These are phyloP conservation scores for Ganoderma boninense DNA, from an alignment of 1,284 basidiomycete species.

Conservation along the genomic window DNA sequence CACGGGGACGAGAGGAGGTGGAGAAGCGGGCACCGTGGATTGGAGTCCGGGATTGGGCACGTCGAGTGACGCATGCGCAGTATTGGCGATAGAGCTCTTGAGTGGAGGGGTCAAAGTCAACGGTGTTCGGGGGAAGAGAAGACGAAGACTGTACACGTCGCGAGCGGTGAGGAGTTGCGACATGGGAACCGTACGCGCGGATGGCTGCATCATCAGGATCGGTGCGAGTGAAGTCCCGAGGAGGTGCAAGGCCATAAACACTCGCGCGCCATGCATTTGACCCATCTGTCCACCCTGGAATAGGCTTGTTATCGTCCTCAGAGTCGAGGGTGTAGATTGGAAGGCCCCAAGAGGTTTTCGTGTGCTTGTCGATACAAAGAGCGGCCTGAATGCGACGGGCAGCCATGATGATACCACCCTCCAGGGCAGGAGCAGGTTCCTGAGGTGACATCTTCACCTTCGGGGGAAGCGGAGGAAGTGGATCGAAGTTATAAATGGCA, in stretches of 20 bases:
- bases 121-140: slow-evolving; percentile 25
- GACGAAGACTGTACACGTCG: slow-evolving; percentile 51
- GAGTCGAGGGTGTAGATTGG: slow-evolving; percentile 32
- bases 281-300: slow-evolving; percentile 77
- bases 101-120: slow-evolving; percentile 35
- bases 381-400: slow-evolving; percentile 60
- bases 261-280: slow-evolving; percentile 68
- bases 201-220: slow-evolving; percentile 37
- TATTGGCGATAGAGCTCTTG: slow-evolving; percentile 61
- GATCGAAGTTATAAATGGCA: slow-evolving; percentile 62
- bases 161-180: slow-evolving; percentile 57
- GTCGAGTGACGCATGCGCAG: slow-evolving; percentile 57
- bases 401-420: slow-evolving; percentile 73
- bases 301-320: slow-evolving; percentile 44
- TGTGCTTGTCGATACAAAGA: slow-evolving; percentile 51
- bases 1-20: slow-evolving; percentile 44
- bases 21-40: slow-evolving; percentile 37
- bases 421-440: slow-evolving; percentile 46
- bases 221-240: slow-evolving; percentile 37
- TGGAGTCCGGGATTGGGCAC: slow-evolving; percentile 54
- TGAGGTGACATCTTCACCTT: slow-evolving; percentile 39
- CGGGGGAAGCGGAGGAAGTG: slow-evolving; percentile 57
- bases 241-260: slow-evolving; percentile 57
- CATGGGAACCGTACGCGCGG: slow-evolving; percentile 52
- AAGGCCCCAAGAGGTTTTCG: slow-evolving; percentile 34